Base-by-base conservation (phyloP, 306 rosid genomes). In the Cucurbita moschata region DNA sequence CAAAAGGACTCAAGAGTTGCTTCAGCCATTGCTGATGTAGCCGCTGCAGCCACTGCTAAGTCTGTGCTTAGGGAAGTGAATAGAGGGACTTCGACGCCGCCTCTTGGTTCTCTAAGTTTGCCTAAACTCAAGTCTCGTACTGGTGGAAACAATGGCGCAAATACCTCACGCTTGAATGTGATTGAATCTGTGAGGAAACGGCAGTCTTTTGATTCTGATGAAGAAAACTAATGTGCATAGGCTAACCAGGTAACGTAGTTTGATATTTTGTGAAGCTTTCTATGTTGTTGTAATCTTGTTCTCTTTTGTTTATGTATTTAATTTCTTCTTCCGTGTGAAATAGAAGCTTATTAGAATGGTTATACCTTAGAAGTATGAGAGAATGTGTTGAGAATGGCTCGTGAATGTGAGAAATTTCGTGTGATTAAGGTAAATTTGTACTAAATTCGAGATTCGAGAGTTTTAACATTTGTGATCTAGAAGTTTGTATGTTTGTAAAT, bases 51-150 rank as follows among this genome's bases (percentile, higher is more conserved):
- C 77, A 86, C 82, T 10, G 97, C 89, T 6, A 88, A 91, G 83
- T 81, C 92, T 58, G 96, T 93, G 80, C 96, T 90, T 23, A 85
- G 78, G 84, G 97, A 93, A 73, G 84, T 93, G 65, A 90, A 86
- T 85, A 82, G 64, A 78, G 92, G 98, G 43, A 71, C 79, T 11
- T 71, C 56, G 60, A 83, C 98, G 26, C 97, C 97, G 3, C 84
- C 90, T 18, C 80, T 90, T 3, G 71, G 86, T 49, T 76, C 88
- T 77, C 26, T 86, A 52, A 83, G 69, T 16, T 80, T 86, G 81
- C 97, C 98, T 50, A 90, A 86, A 75, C 85, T 90, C 77, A 93
- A 78, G 80, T 86, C 96, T 79, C 13, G 78, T 13, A 50, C 58
- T 6, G 85, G 69, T 35, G 83, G 16, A 53, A 10, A 55, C 62